These are phyloP conservation scores for Euphorbia celastroides DNA, from an alignment of 441 rosid genomes.

Conservation along the genomic window DNA sequence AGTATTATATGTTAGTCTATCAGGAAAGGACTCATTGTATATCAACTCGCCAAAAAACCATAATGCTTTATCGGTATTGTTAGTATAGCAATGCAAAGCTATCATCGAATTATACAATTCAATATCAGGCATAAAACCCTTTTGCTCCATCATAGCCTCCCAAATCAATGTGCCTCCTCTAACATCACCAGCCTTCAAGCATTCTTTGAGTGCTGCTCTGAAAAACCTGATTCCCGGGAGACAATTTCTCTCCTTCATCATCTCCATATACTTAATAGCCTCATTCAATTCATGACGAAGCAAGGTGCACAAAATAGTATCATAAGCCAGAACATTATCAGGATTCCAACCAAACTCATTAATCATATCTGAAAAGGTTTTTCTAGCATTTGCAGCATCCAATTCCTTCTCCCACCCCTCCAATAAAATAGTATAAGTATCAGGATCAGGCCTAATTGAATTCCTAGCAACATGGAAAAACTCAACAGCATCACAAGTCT, in stretches of 20 bases:
- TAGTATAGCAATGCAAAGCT: conserved; percentile 32
- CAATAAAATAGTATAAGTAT: conserved; percentile 46
- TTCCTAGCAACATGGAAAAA: conserved; percentile 33
- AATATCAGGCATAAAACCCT: conserved; percentile 39
- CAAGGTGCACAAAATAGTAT: conserved; percentile 41
- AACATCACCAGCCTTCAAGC: conserved; percentile 29
- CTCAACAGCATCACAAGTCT: conserved; percentile 32
- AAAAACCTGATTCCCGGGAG: conserved; percentile 43
- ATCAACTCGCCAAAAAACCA: conserved; percentile 50
- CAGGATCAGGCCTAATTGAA: conserved; percentile 39
- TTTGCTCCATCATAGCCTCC: conserved; percentile 35
- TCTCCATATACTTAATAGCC: conserved; percentile 28
- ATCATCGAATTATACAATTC: conserved; percentile 47
- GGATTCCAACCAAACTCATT: conserved; percentile 56
- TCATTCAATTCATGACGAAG: conserved; percentile 36
- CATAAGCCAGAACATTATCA: conserved; percentile 45
- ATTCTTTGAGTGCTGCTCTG: conserved; percentile 29
- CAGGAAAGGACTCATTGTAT: conserved; percentile 43
- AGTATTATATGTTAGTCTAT: conserved; percentile 37
- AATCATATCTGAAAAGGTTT: conserved; percentile 43
- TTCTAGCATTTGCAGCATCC: conserved; percentile 26
- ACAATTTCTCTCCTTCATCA: conserved; percentile 33
- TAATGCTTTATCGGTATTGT: conserved; percentile 27
- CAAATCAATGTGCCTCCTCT: conserved; percentile 38
- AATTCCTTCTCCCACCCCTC: conserved; percentile 65